A percentile compares a stretch with the other conserved stretches of the same genome.
Conservation (phyloP, 75 land plant species). For the Chamaecyparis obtusa region DNA sequence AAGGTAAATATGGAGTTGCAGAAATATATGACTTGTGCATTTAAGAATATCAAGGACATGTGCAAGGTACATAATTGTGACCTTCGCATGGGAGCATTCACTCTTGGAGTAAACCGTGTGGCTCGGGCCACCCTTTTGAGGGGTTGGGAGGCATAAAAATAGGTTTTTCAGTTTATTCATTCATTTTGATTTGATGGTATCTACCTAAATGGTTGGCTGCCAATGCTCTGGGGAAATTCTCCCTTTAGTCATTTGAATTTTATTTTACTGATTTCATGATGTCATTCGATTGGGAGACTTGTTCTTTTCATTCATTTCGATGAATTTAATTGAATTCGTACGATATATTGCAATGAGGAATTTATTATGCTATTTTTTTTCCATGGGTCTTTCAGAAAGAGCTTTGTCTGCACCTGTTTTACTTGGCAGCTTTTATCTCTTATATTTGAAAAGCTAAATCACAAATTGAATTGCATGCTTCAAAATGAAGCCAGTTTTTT, state of each 20-base stretch:
- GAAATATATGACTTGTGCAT: slow-evolving; percentile 71
- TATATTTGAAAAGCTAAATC: no score
- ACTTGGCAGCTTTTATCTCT: not conserved
- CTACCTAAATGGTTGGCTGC: not conserved
- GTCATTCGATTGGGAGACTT: not conserved
- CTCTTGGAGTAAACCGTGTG: slow-evolving; percentile 82
- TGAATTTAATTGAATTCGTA: not conserved
- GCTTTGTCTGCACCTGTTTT: not conserved
- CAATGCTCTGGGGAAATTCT: not conserved
- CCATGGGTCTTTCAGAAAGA: not conserved
- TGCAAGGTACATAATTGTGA: slow-evolving; percentile 82
- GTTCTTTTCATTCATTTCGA: not conserved
- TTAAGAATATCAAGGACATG: slow-evolving; percentile 63
- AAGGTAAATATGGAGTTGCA: slow-evolving; percentile 71
- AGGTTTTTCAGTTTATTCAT: not conserved
- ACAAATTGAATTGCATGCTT: not conserved
- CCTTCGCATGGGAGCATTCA: slow-evolving; percentile 94
- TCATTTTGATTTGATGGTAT: not conserved
- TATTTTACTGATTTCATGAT: not conserved
- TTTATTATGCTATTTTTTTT: not conserved
- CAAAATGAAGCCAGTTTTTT: not conserved
- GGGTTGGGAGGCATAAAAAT: slow-evolving; percentile 81
- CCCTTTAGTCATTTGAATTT: not conserved
- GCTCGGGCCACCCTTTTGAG: slow-evolving; percentile 84
- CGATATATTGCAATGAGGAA: not conserved